Percentiles rank a stretch among this genome's conserved stretches.
phyloP scores from a whole-genome alignment of 1,139 yeast species.

The Suhomyces chickasaworum region DNA sequence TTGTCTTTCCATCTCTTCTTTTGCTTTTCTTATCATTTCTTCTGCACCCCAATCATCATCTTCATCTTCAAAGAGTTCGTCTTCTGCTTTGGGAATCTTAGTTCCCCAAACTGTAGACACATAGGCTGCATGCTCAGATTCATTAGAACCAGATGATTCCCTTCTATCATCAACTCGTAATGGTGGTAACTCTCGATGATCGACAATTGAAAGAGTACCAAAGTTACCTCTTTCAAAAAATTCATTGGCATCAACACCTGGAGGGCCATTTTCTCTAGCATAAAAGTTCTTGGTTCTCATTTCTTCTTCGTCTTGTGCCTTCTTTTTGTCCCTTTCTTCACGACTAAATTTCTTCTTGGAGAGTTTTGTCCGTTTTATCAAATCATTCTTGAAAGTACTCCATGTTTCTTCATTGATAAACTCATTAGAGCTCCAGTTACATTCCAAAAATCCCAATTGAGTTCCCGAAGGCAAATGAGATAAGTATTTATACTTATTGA shows the following conservation, averaged over 20 bases:
- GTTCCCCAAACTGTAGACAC: constrained; percentile 65
- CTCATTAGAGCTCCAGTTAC: constrained; percentile 68
- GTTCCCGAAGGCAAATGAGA: constrained; percentile 86
- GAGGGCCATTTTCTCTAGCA: constrained; percentile 52
- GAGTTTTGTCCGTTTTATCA: constrained; percentile 59
- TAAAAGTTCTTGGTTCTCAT: constrained; percentile 56
- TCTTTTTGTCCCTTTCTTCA: constrained; percentile 65
- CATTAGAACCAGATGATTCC: constrained; percentile 2
- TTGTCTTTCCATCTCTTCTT: constrained; percentile 46
- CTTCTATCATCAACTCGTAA: constrained; percentile 15
- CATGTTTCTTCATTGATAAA: constrained; percentile 52
- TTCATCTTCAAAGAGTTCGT: constrained; percentile 23
- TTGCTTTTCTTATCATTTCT: constrained; percentile 52
- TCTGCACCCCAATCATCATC: constrained; percentile 49
- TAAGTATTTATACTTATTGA: constrained; percentile 70
- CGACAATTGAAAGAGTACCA: constrained; percentile 37
- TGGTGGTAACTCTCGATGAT: constrained; percentile 32
- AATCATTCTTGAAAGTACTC: constrained; percentile 56
- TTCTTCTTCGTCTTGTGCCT: constrained; percentile 67
- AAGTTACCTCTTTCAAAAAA: constrained; percentile 22
- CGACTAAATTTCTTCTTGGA: constrained; percentile 54
- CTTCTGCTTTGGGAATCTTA: constrained; percentile 47
- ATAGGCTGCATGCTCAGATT: constrained; percentile 9
- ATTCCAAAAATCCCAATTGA: constrained; percentile 78
- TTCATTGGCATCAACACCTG: constrained; percentile 12